Evolutionary conservation across 495 filamentous ascomycete genomes (phyloP), one percentile per base, ranked within the genome.

Genomic region (Tuber borchii): DNA sequence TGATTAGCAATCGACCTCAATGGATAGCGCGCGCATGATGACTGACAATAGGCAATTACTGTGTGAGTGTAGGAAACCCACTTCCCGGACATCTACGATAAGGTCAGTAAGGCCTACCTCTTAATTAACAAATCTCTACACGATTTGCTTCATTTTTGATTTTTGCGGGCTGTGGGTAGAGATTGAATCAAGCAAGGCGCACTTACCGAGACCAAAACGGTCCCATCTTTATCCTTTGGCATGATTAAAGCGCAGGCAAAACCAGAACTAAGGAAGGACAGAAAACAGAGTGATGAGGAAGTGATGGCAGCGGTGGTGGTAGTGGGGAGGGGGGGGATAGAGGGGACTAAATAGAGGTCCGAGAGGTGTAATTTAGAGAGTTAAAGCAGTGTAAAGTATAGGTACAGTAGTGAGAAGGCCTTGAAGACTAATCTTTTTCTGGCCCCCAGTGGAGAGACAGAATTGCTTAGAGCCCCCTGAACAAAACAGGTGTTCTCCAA

Each of bases 41-140:
- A 79, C 88, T 75, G 76, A 93, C 91, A 83, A 81, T 97, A 97
- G 51, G 95, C 95, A 73, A 91, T 86, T 69, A 87, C 83, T 19
- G 96, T 98, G 85, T 99, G 96, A 69, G 90, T 83, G 90, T 91
- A 95, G 37, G 94, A 91, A 74, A 99, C 86, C 94, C 93, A 98
- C 88, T 92, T 92, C 79, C 93, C 96, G 80, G 93, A 94, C 71
- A 98, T 82, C 90, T 92, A 76, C 73, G 73, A 69, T 74, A 73
- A 75, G 39, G 68, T 82, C 73, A 79, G 73, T 56, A 73, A 45
- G 39, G 34, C 48, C 34, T 46, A 77, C 70, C 65, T 34, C 72
- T 34, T 37, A 73, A 73, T 46, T 65, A 65, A 65, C 56, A 31
- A 34, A 65, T 9, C 26, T 56, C 48, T 56, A 26, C 22, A 26